A percentile compares a stretch with the other conserved stretches of the same genome.
Conservation (phyloP, 2,329 filamentous ascomycete genomes). For the Colletotrichum gloeosporioides region DNA sequence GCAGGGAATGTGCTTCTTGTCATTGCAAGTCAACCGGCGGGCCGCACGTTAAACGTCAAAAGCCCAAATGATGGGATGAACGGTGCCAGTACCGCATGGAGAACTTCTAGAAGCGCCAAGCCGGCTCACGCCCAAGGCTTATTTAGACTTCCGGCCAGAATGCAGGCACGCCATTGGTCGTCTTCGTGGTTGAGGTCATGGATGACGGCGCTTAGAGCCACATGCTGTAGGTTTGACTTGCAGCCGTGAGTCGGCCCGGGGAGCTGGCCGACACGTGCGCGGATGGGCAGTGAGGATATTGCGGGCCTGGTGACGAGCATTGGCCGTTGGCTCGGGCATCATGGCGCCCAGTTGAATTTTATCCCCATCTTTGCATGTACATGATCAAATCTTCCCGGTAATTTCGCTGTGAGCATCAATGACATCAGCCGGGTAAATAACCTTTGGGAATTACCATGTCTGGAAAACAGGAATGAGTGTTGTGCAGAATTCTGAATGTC, state of each 20-base stretch:
- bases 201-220: not conserved
- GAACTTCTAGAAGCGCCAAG: not conserved
- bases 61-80: not conserved
- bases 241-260: not conserved
- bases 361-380: not conserved
- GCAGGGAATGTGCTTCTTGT: not conserved
- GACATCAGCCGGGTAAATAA: accelerated
- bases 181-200: not conserved
- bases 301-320: not conserved
- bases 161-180: not conserved
- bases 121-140: not conserved
- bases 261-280: not conserved
- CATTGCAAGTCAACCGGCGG: not conserved
- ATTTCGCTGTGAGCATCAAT: not conserved
- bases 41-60: not conserved
- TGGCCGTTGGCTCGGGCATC: not conserved
- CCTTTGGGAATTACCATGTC: accelerated
- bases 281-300: not conserved
- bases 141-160: not conserved
- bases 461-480: not conserved
- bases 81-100: not conserved
- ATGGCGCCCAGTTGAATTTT: not conserved
- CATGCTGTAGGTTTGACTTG: not conserved
- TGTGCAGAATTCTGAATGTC: accelerated
- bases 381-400: not conserved